These are phyloP conservation scores for Chloris gayana DNA, from an alignment of 176 grass and related monocot genomes.

Conservation along the genomic window DNA sequence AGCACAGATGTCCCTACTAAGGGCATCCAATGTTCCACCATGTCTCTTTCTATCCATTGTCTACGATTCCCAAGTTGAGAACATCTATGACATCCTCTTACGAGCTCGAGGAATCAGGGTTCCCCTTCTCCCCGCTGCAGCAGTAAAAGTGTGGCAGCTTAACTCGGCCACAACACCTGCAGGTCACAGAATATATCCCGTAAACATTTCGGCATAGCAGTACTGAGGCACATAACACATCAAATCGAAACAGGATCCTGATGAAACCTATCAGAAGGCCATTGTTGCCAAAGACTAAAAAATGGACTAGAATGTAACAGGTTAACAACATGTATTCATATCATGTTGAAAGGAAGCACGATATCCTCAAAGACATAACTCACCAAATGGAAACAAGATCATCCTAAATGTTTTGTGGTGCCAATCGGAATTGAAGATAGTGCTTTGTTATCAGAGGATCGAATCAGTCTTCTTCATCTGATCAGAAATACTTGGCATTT, in stretches of 20 bases:
- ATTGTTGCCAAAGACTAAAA: not conserved
- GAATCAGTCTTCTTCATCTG: not conserved
- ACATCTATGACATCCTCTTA: not conserved
- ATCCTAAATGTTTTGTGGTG: not conserved
- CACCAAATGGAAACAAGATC: not conserved
- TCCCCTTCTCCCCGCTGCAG: slow-evolving; percentile 84
- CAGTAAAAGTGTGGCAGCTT: slow-evolving; percentile 90
- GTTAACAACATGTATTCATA: not conserved
- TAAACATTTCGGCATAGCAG: not conserved
- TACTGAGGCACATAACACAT: not conserved
- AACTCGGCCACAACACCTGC: slow-evolving; percentile 82
- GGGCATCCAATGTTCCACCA: not conserved
- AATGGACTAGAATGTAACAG: not conserved
- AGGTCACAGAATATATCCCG: not conserved
- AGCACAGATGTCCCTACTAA: not conserved
- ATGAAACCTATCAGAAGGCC: not conserved
- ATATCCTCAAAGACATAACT: not conserved
- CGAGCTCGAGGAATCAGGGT: slow-evolving; percentile 40
- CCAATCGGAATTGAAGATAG: not conserved
- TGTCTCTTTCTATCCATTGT: not conserved
- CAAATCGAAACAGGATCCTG: not conserved
- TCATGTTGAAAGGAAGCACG: not conserved
- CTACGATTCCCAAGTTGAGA: not conserved
- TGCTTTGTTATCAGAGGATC: not conserved
- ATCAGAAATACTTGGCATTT: not conserved